A percentile compares a stretch with the other conserved stretches of the same genome.
phyloP scores from a whole-genome alignment of 176 grass and related monocot genomes.

The Triticum turgidum region DNA sequence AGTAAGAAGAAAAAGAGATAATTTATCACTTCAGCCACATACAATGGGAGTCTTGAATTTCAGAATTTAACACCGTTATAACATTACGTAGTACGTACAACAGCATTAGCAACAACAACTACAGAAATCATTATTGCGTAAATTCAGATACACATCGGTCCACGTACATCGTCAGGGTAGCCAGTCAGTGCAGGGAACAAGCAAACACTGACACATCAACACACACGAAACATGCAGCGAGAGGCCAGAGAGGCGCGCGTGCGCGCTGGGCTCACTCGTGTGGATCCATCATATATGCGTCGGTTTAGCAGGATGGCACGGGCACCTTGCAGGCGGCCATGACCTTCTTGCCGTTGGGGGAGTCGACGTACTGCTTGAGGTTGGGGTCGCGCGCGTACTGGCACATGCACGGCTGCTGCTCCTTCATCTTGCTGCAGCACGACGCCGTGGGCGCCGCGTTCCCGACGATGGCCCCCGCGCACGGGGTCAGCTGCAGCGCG shows the following conservation, averaged over 20 bases:
- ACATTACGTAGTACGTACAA: no score
- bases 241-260: neutral
- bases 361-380: constrained; percentile 56
- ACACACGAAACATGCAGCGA: neutral
- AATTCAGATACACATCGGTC: neutral
- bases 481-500: constrained; percentile 51
- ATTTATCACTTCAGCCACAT: no score
- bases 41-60: no score
- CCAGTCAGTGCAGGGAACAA: neutral
- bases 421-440: constrained; percentile 66
- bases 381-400: constrained; percentile 69
- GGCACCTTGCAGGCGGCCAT: constrained; percentile 39
- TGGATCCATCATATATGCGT: neutral
- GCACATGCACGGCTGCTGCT: constrained; percentile 77
- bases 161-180: neutral
- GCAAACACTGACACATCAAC: neutral
- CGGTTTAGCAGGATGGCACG: constrained; percentile 32
- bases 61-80: no score
- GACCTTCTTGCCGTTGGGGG: constrained; percentile 51
- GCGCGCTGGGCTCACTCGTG: neutral
- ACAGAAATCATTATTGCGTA: neutral
- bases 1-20: no score
- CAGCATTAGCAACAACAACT: no score
- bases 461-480: constrained; percentile 55
- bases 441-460: constrained; percentile 27